Percentiles rank a stretch among this genome's conserved stretches.
These are phyloP conservation scores for Rutstroemia sp. DNA, from an alignment of 2,329 filamentous ascomycete species.

Conservation along the genomic window DNA sequence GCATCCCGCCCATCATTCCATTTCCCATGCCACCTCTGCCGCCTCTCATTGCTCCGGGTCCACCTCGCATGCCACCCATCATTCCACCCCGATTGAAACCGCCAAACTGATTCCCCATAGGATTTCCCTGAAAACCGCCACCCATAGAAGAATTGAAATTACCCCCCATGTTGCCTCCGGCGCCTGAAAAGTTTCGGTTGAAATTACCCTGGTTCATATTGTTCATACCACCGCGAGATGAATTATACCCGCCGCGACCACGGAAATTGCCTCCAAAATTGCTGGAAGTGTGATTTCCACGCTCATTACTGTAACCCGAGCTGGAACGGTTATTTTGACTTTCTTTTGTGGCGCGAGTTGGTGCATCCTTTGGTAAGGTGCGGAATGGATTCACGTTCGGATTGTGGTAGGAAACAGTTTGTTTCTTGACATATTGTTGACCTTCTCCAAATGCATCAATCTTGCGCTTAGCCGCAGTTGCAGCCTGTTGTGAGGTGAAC, in stretches of 20 bases:
- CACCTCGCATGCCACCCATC: constrained; percentile 45
- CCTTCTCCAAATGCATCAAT: constrained; percentile 59
- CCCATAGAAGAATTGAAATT: constrained; percentile 36
- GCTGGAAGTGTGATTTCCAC: constrained; percentile 29
- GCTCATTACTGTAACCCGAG: constrained; percentile 41
- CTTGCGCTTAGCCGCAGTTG: constrained; percentile 75
- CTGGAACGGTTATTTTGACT: constrained; percentile 45
- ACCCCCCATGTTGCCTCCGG: constrained; percentile 37
- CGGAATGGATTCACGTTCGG: constrained; percentile 80
- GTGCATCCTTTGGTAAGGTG: constrained; percentile 83
- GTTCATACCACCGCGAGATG: constrained; percentile 31
- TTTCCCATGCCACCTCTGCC: constrained; percentile 45
- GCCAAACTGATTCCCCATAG: constrained; percentile 39
- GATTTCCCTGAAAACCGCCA: constrained; percentile 42
- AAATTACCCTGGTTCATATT: constrained; percentile 48
- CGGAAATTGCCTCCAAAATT: constrained; percentile 36
- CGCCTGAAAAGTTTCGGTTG: constrained; percentile 41
- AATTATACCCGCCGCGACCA: constrained; percentile 43
- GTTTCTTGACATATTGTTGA: constrained; percentile 51
- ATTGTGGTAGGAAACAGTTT: constrained; percentile 67
- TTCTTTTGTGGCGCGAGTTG: constrained; percentile 59
- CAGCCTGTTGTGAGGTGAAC: constrained; percentile 74
- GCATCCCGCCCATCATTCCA: constrained; percentile 38
- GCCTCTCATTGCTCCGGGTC: constrained; percentile 50
- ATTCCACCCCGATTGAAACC: constrained; percentile 46